phyloP scores from a whole-genome alignment of 148 eudicot species.

The Dysphania ambrosioides region DNA sequence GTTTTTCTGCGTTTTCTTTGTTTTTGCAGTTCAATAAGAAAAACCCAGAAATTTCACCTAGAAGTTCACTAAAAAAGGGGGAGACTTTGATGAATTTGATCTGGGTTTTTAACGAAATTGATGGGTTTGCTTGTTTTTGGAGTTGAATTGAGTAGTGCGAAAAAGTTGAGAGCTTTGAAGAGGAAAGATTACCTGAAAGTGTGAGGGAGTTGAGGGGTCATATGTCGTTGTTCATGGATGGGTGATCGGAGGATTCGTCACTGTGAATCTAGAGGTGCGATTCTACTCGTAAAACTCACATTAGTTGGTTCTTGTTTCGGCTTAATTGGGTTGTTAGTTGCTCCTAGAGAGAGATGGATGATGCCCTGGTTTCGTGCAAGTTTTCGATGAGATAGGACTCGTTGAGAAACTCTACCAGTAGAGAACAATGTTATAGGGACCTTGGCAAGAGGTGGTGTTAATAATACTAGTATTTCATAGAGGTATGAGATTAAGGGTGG shows the following conservation, averaged over 20 bases:
- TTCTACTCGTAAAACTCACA: background rate
- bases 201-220: slow-evolving; percentile 16
- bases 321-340: too few relatives aligned
- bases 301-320: background rate
- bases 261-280: background rate
- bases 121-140: background rate
- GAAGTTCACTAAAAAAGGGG: too few relatives aligned
- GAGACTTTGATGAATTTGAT: background rate
- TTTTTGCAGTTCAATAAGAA: background rate
- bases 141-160: too few relatives aligned
- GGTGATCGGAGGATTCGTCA: background rate
- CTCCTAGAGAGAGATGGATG: too few relatives aligned
- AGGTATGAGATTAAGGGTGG: too few relatives aligned
- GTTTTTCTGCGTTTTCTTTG: background rate
- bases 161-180: background rate
- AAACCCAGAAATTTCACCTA: background rate
- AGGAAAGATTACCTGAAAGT: background rate
- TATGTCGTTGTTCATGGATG: background rate
- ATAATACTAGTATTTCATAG: too few relatives aligned
- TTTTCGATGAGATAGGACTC: too few relatives aligned
- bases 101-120: too few relatives aligned
- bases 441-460: too few relatives aligned
- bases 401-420: too few relatives aligned
- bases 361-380: too few relatives aligned
- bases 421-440: too few relatives aligned